Conservation (phyloP, 441 rosid genomes). For the Populus hybrid region DNA sequence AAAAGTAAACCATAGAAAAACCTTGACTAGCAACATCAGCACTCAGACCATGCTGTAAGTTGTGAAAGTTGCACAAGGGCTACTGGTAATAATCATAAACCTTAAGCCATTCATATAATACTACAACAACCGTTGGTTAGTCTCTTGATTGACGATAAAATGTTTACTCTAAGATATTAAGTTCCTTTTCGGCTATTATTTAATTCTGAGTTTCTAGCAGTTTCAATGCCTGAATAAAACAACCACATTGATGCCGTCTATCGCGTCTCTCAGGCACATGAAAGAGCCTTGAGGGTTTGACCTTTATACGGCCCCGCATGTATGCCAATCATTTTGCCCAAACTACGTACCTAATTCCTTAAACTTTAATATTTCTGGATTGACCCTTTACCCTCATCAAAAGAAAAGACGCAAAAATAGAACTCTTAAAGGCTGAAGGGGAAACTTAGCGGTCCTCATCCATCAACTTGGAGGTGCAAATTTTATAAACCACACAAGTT, state of each 20-base stretch:
- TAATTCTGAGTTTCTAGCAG: background rate
- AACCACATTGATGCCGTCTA: background rate
- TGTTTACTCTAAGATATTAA: background rate
- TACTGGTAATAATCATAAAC: background rate
- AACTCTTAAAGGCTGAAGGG: background rate
- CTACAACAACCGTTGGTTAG: background rate
- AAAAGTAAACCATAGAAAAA: background rate
- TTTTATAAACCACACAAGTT: background rate
- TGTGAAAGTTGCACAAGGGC: background rate
- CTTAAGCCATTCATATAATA: background rate
- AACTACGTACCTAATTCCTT: background rate
- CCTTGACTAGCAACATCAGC: background rate
- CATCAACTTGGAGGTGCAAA: background rate
- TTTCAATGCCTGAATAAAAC: conserved; percentile 2
- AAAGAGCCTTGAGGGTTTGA: background rate
- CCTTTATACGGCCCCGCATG: background rate
- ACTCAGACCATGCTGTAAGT: background rate
- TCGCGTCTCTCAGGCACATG: background rate
- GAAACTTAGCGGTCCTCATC: background rate
- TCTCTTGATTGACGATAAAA: background rate
- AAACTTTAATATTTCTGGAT: background rate
- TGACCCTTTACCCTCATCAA: background rate
- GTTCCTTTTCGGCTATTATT: background rate
- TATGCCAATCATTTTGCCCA: no score
- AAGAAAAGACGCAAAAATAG: background rate